These are phyloP conservation scores for Syncephalastrum racemosum DNA, from an alignment of 371 early-diverging fungal genomes.

Conservation along the genomic window DNA sequence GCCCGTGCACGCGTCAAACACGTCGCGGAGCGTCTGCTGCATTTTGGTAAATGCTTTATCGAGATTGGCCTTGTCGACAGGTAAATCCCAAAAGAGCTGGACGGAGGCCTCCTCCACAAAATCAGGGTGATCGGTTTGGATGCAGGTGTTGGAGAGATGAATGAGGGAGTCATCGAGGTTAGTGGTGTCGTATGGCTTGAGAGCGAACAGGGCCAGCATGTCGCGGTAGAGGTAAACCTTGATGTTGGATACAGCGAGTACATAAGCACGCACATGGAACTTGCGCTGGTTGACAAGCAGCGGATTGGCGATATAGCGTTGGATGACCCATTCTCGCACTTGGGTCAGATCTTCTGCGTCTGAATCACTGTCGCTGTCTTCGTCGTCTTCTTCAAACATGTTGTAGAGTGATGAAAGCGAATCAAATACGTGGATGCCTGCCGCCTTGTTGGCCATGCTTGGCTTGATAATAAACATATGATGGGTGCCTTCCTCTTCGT, in stretches of 20 bases:
- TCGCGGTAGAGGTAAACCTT: conserved; percentile 64
- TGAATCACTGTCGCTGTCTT: conserved; percentile 23
- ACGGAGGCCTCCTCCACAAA: conserved; percentile 65
- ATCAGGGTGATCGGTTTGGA: conserved; percentile 54
- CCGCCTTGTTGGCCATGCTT: conserved; percentile 67
- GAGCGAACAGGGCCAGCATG: conserved; percentile 72
- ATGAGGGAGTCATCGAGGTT: conserved; percentile 49
- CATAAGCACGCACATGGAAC: conserved; percentile 74
- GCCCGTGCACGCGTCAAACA: conserved; percentile 61
- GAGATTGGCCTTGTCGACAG: conserved; percentile 27
- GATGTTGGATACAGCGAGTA: conserved; percentile 64
- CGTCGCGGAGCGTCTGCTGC: conserved; percentile 52
- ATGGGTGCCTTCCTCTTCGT: conserved; percentile 28
- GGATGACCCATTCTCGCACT: conserved; percentile 73
- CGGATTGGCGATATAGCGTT: conserved; percentile 64
- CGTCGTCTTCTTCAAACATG: conserved; percentile 44
- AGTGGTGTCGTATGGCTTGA: conserved; percentile 44
- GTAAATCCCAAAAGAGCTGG: conserved; percentile 60
- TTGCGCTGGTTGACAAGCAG: conserved; percentile 62
- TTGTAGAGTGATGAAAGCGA: conserved; percentile 47
- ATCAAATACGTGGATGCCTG: conserved; percentile 70
- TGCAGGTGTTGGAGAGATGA: conserved; percentile 74
- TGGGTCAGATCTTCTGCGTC: conserved; percentile 50
- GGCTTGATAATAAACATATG: conserved; percentile 69
- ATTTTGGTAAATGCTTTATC: conserved; percentile 58